Evolutionary conservation across 345 rosid species (phyloP), one percentile per base, ranked within the genome.

Genomic region (Hevea brasiliensis): DNA sequence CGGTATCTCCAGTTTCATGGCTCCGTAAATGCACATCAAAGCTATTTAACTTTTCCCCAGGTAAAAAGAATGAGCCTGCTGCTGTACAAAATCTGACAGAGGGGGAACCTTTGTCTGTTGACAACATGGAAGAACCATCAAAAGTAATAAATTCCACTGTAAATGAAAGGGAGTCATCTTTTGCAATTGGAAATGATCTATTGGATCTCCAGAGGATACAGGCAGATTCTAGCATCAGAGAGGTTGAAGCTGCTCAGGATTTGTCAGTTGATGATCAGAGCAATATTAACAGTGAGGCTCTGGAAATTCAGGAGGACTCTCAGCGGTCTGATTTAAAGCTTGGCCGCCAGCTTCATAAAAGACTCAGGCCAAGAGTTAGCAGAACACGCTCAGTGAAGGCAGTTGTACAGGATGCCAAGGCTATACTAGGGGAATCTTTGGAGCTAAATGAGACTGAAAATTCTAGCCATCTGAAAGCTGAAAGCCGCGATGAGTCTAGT

Each of bases 21-120:
- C 84, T 95, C 69, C 88, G 87, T 66, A 87, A 87, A 74, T 92
- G 98, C 84, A 92, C 95, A 35, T 87, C 98, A 47, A 92, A 84
- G 81, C 85, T 95, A 72, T 86, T 92, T 10, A 88, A 76, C 50
- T 75, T 92, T 40, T 92, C 99, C 55, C 97, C 99, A 1, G 77
- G 81, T 37, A 91, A 89, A 84, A 84, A 59, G 80, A 13, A 65
- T 35, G 93, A 85, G 67, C 70, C 78, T 41, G 76, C 81, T 84
- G 82, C 77, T 69, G 61, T 77, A 55, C 74, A 71, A 63, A 76
- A 82, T 68, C 71, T 86, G 81, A 70, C 65, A 40, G 76, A 70
- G 29, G 88, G 53, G 56, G 77, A 64, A 32, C 60, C 72, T 6
- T 45, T 27, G 1, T 72, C 82, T 73, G 73, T 65, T 45, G 85